Percentiles rank a stretch among this genome's conserved stretches.
These are phyloP conservation scores for Hamamelis virginiana DNA, from an alignment of 164 flowering plant species.

Conservation along the genomic window DNA sequence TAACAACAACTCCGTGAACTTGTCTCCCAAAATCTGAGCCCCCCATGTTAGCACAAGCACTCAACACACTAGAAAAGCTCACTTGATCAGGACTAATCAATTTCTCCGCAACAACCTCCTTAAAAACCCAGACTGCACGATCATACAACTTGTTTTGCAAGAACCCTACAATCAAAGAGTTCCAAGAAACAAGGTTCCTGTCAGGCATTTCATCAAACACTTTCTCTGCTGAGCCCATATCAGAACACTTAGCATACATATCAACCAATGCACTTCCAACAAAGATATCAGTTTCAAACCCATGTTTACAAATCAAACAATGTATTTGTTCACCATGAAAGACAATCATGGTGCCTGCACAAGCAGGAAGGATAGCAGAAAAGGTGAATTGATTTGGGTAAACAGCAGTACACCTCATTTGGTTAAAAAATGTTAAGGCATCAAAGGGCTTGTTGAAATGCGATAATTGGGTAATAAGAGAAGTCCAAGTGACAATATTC, in stretches of 20 bases:
- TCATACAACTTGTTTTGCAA: slow-evolving; percentile 35
- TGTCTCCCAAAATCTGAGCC: slow-evolving; percentile 42
- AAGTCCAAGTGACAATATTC: slow-evolving; percentile 55
- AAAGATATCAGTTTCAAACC: slow-evolving; percentile 39
- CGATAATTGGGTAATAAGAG: slow-evolving; percentile 50
- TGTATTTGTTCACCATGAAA: slow-evolving; percentile 48
- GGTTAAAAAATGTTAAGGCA: slow-evolving; percentile 41
- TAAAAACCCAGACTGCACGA: slow-evolving; percentile 32
- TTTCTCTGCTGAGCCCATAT: slow-evolving; percentile 31
- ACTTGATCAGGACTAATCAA: slow-evolving; percentile 45
- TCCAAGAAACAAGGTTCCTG: slow-evolving; percentile 65
- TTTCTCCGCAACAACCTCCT: slow-evolving; percentile 29
- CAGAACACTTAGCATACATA: slow-evolving; percentile 52
- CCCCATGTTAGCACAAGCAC: slow-evolving; percentile 45
- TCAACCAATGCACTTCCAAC: slow-evolving; percentile 55
- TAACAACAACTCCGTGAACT: slow-evolving; percentile 45
- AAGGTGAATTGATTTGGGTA: slow-evolving; percentile 56
- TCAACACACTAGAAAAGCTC: slow-evolving; percentile 48
- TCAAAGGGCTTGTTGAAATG: slow-evolving; percentile 28
- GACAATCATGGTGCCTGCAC: slow-evolving; percentile 22
- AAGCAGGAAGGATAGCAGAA: slow-evolving; percentile 57
- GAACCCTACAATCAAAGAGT: slow-evolving; percentile 57
- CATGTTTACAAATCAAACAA: slow-evolving; percentile 43
- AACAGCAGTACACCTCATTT: slow-evolving; percentile 39
- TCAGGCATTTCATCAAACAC: slow-evolving; percentile 67